Percentiles rank a stretch among this genome's conserved stretches.
Conservation (phyloP, 139 green algal genomes). For the Chlamydomonas eustigma region DNA sequence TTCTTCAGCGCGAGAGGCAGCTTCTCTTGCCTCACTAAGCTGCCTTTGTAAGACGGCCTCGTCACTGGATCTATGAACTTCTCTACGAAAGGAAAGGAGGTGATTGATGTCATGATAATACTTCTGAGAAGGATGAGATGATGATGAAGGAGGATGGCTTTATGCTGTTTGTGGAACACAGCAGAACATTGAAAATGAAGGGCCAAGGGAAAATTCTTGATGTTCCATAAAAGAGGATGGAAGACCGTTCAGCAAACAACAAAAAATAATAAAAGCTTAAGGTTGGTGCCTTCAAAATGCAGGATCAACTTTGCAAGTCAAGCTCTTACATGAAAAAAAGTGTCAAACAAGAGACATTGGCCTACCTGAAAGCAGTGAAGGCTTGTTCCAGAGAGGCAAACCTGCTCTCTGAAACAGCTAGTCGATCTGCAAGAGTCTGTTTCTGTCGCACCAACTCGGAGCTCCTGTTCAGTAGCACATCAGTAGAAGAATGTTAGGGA, state of each 20-base stretch:
- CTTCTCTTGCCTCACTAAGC: slow-evolving; percentile 32
- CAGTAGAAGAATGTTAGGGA: background rate
- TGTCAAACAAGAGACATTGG: background rate
- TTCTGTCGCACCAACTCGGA: slow-evolving; percentile 39
- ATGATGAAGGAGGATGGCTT: no score
- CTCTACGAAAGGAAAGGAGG: background rate
- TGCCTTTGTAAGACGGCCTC: slow-evolving; percentile 35
- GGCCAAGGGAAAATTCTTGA: no score
- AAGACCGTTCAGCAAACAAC: no score
- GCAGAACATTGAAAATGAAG: no score
- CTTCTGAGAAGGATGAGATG: no score
- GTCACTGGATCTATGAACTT: slow-evolving; percentile 3
- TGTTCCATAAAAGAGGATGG: no score
- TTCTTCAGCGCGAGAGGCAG: slow-evolving; percentile 19
- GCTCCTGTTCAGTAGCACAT: slow-evolving; percentile 14
- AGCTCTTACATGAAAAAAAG: no score
- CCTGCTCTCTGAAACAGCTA: slow-evolving; percentile 38
- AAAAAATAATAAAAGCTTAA: background rate
- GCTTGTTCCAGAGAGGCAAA: slow-evolving; percentile 40
- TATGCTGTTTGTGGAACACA: no score
- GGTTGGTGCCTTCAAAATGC: background rate
- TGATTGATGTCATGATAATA: background rate
- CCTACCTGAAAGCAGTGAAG: slow-evolving; percentile 30
- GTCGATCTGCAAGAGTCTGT: slow-evolving; percentile 36
- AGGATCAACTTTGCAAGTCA: background rate